Evolutionary conservation across 306 rosid genomes (phyloP), one percentile per base, ranked within the genome.

Genomic region (Malus sylvestris): DNA sequence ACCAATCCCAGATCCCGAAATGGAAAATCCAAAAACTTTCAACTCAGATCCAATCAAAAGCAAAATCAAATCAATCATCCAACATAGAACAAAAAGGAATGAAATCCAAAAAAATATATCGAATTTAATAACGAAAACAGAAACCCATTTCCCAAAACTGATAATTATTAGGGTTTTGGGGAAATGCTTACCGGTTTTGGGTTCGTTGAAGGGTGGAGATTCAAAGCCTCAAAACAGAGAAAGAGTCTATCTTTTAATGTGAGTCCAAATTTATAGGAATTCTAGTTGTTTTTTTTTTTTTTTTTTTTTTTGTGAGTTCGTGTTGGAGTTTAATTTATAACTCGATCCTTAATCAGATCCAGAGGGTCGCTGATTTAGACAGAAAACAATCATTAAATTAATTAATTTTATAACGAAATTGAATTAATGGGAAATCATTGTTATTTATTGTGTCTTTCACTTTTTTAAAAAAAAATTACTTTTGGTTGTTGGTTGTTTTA

Each of bases 151-250:
- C 44, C 32, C 33, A 46, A 66, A 15, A 53, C 33, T 49, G 76
- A 68, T 73, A 69, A 75, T 73, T 85, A 84, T 71, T 85, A 84
- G 95, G 93, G 93, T 81, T 90, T 94, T 85, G 72, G 80, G 74
- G 10, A 23, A 61, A 67, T 46, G 72, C 82, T 52, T 72, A 83
- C 84, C 84, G 30, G 75, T 79, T 71, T 51, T n/a, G 83, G 77
- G 76, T n/a, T 67, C 46, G 81, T 67, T 72, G 74, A 59, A 77
- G 83, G 76, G 76, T 77, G 9, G 89, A 81, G 89, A 90, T 88
- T 87, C 77, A 80, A 81, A 81, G 65, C 83, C 78, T 78, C 63
- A 71, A 33, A 52, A 44, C 61, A 40, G 29, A 38, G 67, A 70
- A 75, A 70, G 69, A 76, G 23, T 52, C 72, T 33, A 30, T 45